Percentiles rank a stretch among this genome's conserved stretches.
These are phyloP conservation scores for Ramichloridium luteum DNA, from an alignment of 2,329 filamentous ascomycete species.

Conservation along the genomic window DNA sequence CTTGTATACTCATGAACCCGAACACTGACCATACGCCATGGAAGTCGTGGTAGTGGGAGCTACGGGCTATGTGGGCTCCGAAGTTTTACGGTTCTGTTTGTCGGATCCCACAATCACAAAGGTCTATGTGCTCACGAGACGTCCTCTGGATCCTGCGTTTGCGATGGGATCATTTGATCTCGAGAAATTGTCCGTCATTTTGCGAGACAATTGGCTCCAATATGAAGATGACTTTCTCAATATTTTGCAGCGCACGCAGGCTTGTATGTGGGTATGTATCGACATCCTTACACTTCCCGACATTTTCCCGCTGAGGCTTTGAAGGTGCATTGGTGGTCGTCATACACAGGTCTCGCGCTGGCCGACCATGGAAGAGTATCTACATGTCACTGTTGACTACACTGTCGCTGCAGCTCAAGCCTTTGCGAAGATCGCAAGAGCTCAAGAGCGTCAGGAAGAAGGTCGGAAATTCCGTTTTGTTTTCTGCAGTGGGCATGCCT, in stretches of 20 bases:
- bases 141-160: background rate
- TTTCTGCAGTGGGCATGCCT: background rate
- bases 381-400: background rate
- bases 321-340: slow-evolving; percentile 1
- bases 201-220: background rate
- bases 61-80: background rate
- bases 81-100: background rate
- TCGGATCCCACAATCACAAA: background rate
- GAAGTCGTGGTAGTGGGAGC: background rate
- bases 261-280: background rate
- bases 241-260: background rate
- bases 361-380: slow-evolving; percentile 1
- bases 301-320: too few relatives aligned
- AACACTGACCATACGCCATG: too few relatives aligned
- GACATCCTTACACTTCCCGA: too few relatives aligned
- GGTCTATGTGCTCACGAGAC: background rate
- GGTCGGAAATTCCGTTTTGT: background rate
- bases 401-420: background rate
- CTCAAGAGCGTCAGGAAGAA: background rate
- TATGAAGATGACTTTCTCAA: background rate
- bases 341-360: background rate
- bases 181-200: slow-evolving; percentile 1
- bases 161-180: background rate
- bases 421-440: background rate
- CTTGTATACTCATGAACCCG: too few relatives aligned